Base-by-base conservation (phyloP, 2,329 filamentous ascomycete species). In the Cordyceps militaris region DNA sequence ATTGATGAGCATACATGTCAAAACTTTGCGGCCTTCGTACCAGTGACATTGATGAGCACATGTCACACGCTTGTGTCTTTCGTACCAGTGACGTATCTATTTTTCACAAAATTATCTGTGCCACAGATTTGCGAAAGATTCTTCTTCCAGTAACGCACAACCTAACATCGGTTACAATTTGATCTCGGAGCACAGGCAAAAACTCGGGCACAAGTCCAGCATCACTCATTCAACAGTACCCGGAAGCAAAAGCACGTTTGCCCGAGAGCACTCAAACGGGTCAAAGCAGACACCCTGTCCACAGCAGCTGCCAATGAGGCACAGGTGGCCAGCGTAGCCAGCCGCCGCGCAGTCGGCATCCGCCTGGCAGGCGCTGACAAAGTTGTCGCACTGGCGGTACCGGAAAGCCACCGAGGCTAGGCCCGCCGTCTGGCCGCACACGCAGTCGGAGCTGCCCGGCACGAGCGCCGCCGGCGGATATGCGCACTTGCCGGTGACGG, bases 251-350 rank as follows among this genome's bases (percentile, higher is more conserved):
- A 48, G 57, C 7, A 67, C 70, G 1, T 68, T 69, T 34, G 68
- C 67, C 59, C 70, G 67, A 3, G 71, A 71, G 59, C 71, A 73
- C 57, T 68, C 67, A 58, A 67, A 71, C 6, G 69, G 68, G 63
- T 73, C 68, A 58, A 73, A 65, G 52, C 71, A 73, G 4, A 73
- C 69, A 2, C 71, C 71, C 1, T 61, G 60, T 1, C 67, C 70
- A 42, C 71, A 73, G 49, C 71, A 73, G 54, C 67, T 72, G n/a
- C 69, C 71, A 10, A 62, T 66, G 48, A 73, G 32, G 42, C 71
- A 73, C 40, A 71, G 60, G 57, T 65, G 67, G 3, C 61, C 64
- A 11, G 58, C 42, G 9, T 67, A 61, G 0, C 64, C 66, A 16
- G 66, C 62, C 1, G 47, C 59, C 5, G 60, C 61, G 48, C 71